phyloP scores from a whole-genome alignment of 2,329 filamentous ascomycete genomes.

The Claviceps pusilla region DNA sequence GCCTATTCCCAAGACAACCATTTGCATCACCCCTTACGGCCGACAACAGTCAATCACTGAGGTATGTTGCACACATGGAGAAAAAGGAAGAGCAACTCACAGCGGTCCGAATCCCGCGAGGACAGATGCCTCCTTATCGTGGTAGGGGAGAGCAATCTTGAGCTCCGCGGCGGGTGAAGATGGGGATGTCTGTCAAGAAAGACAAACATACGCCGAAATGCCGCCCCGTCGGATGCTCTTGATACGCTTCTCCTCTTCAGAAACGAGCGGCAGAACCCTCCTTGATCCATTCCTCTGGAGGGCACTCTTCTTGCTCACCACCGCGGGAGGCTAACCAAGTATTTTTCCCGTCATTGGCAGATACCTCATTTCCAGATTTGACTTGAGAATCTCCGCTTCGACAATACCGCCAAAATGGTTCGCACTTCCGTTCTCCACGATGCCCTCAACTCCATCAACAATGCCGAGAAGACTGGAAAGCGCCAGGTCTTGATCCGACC shows the following conservation, averaged over 20 bases:
- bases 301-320: constrained; percentile 56
- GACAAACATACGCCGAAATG: neutral
- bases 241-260: constrained; percentile 52
- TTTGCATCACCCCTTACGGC: neutral
- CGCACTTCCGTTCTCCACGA: constrained; percentile 99
- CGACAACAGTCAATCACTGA: constrained; percentile 13
- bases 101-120: constrained; percentile 21
- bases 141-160: constrained; percentile 49
- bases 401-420: constrained; percentile 75
- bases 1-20: neutral
- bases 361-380: constrained; percentile 50
- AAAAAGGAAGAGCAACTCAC: constrained; percentile 7
- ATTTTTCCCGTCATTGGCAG: constrained; percentile 25
- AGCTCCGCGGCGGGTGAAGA: constrained; percentile 14
- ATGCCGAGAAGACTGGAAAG: constrained; percentile 99
- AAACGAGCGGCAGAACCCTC: constrained; percentile 59
- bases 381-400: constrained; percentile 63
- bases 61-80: constrained; percentile 26
- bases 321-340: constrained; percentile 47
- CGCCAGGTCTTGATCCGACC: constrained; percentile 97
- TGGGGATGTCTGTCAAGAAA: neutral
- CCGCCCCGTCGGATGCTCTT: constrained; percentile 8
- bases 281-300: constrained; percentile 31
- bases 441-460: constrained; percentile 99
- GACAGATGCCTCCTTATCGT: constrained; percentile 32